Base-by-base conservation (phyloP, 2,329 filamentous ascomycete species). In the Dactylonectria estremocensis region DNA sequence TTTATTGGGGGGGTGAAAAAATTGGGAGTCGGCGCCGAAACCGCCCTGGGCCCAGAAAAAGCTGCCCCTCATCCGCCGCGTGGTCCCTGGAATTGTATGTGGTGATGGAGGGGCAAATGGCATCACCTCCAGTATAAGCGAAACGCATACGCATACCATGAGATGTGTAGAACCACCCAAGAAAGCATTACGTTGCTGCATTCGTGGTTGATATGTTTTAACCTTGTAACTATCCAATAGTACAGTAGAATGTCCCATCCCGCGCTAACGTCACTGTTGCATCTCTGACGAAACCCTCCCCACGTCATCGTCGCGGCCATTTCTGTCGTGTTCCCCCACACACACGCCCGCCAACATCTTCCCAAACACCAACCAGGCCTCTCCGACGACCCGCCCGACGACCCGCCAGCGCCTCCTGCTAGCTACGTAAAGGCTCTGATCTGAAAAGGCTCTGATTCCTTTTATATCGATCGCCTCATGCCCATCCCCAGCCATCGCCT, bases 301-400 rank as follows among this genome's bases (percentile, higher is more conserved):
- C 62, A 33, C 60, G 50, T 52, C 45, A 46, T 50, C 57, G 37
- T 54, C 56, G 43, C 56, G 43, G 40, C 56, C 43, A n/a, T 48
- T 40, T 46, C 56, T 28, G 58, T 33, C 60, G 40, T 45, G 40
- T 46, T 50, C 48, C 56, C 50, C 62, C 62, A 46, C 33, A 54
- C 55, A 48, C 50, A 49, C 60, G 14, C 43, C 37, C 28, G 49
- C 49, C 33, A 35, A 6, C 24, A 52, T 33, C 49, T 37, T 24
- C 56, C 45, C 52, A 50, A 18, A 49, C 45, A 50, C 59, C 59
- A 61, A 61, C 57, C 63, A 57, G 31, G 53, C 58, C 35, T 48
- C 31, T 46, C 50, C 64, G 64, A 66, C 64, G 64, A 66, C 64
- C 64, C 64, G 64, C 60, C 64, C 64, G 64, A 67, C 59, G 64